Percentiles rank a stretch among this genome's conserved stretches.
These are phyloP conservation scores for Fusarium nurragi DNA, from an alignment of 2,329 filamentous ascomycete genomes.

Conservation along the genomic window DNA sequence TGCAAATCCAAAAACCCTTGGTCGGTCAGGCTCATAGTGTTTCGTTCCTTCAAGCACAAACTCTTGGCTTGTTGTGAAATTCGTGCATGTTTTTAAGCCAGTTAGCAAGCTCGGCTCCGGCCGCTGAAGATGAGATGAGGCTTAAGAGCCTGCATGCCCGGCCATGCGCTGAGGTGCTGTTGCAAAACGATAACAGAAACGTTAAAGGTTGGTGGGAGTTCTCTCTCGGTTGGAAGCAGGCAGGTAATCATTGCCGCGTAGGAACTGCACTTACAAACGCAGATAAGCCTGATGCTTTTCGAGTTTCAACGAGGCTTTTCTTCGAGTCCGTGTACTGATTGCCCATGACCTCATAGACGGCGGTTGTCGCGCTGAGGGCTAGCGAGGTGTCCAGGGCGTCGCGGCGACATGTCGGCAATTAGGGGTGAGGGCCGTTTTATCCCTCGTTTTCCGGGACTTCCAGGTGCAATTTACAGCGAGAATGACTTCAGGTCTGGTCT, in stretches of 20 bases:
- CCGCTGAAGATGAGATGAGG: constrained; percentile 1
- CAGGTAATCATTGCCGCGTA: neutral
- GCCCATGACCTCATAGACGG: constrained; percentile 41
- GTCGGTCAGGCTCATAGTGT: neutral
- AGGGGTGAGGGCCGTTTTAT: constrained; percentile 21
- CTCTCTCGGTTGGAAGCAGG: neutral
- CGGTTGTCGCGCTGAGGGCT: constrained; percentile 36
- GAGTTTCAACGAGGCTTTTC: constrained; percentile 3
- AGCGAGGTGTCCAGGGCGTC: constrained; percentile 30
- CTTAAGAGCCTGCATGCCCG: neutral
- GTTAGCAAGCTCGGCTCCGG: constrained; percentile 5
- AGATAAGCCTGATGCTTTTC: constrained; percentile 8
- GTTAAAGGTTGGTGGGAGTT: neutral
- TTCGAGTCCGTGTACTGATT: neutral
- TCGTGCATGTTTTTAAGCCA: neutral
- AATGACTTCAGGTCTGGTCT: neutral
- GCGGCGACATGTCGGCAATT: constrained; percentile 41
- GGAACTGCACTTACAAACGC: constrained; percentile 1
- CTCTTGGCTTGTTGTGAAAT: neutral
- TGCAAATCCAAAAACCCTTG: neutral
- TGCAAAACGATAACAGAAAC: neutral
- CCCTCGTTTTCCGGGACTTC: constrained; percentile 30
- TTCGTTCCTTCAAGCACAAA: neutral
- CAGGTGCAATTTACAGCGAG: constrained; percentile 11
- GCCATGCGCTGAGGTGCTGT: neutral